Conservation (phyloP, 2,329 filamentous ascomycete species). For the Aspergillus fumigatus region DNA sequence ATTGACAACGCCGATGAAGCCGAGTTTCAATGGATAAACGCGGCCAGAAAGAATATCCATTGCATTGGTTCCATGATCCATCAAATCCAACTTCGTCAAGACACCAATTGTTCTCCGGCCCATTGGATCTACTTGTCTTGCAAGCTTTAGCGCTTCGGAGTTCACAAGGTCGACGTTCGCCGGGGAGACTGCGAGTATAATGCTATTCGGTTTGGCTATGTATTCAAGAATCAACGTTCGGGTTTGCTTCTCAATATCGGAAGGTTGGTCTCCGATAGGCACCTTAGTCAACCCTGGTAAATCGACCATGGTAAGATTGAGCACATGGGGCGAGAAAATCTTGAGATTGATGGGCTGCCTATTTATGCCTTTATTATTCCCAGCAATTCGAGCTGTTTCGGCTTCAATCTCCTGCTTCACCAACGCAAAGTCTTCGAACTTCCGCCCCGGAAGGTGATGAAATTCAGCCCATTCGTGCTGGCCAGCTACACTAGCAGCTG, state of each 20-base stretch:
- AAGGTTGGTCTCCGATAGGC: conserved; percentile 93
- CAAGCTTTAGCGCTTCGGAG: conserved; percentile 93
- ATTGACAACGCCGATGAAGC: conserved; percentile 97
- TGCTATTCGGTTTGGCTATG: conserved; percentile 98
- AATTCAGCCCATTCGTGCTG: conserved; percentile 88
- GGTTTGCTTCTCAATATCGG: conserved; percentile 98
- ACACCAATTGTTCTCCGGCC: conserved; percentile 94
- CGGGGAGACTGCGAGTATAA: conserved; percentile 91
- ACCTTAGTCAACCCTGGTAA: conserved; percentile 95
- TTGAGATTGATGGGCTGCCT: conserved; percentile 96
- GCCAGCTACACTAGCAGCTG: conserved; percentile 65
- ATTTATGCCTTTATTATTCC: conserved; percentile 98
- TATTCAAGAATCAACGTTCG: conserved; percentile 95
- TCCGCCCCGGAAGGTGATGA: conserved; percentile 84
- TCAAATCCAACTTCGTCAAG: conserved; percentile 92
- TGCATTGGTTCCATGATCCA: conserved; percentile 98
- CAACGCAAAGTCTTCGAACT: conserved; percentile 85
- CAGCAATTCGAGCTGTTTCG: conserved; percentile 89
- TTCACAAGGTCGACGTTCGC: conserved; percentile 98
- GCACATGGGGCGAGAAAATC: conserved; percentile 93
- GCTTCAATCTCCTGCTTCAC: conserved; percentile 97
- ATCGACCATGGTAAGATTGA: conserved; percentile 95
- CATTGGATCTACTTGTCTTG: conserved; percentile 91
- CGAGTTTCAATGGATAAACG: conserved; percentile 93
- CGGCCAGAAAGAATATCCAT: conserved; percentile 95